These are phyloP conservation scores for Penicillium sp. DNA, from an alignment of 2,329 filamentous ascomycete species.

Conservation along the genomic window DNA sequence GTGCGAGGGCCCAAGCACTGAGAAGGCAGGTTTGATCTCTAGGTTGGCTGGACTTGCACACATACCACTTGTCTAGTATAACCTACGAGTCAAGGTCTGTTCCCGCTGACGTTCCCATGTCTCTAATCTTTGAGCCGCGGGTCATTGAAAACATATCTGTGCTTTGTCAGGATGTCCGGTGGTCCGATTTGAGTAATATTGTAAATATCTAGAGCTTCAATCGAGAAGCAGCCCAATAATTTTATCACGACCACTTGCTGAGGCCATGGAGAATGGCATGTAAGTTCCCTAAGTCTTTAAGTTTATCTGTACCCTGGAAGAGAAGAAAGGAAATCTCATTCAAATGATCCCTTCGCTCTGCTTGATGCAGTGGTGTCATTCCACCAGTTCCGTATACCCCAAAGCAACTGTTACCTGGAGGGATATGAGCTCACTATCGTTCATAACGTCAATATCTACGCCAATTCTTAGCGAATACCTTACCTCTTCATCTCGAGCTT, in stretches of 20 bases:
- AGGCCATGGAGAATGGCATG: too few relatives aligned
- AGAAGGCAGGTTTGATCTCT: background rate
- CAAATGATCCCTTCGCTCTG: background rate
- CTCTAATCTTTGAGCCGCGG: constrained; percentile 49
- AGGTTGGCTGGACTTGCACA: background rate
- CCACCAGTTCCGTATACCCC: background rate
- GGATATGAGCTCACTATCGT: too few relatives aligned
- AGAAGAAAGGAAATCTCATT: too few relatives aligned
- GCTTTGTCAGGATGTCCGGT: constrained; percentile 49
- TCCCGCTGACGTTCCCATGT: constrained; percentile 50
- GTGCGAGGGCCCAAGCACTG: background rate
- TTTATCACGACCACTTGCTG: too few relatives aligned
- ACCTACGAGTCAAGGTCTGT: constrained; percentile 47
- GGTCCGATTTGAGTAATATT: constrained; percentile 34
- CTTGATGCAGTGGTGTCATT: background rate
- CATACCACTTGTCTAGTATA: constrained; percentile 40
- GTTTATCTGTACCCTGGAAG: too few relatives aligned
- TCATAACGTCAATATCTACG: background rate
- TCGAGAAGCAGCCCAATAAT: too few relatives aligned
- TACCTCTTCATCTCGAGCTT: background rate
- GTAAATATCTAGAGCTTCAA: too few relatives aligned
- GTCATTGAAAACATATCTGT: constrained; percentile 50
- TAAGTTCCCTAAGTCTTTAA: too few relatives aligned
- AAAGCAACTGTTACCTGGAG: background rate
- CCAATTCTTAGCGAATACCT: background rate